Base-by-base conservation (phyloP, 2,329 filamentous ascomycete genomes). In the Blastomyces percursus region DNA sequence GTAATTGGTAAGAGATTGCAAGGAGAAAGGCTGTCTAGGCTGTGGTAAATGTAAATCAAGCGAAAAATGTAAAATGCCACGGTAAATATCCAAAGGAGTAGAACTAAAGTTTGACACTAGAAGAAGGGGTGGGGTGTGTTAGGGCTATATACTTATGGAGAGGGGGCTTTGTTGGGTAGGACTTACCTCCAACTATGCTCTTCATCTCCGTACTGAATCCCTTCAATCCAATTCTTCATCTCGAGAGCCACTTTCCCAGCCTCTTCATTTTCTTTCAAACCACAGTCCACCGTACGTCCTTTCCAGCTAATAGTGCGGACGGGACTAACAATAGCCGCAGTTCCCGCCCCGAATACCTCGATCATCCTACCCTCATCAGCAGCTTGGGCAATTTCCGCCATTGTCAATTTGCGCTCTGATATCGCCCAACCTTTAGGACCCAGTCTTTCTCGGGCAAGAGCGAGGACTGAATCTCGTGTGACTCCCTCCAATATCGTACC, bases 201-300 rank as follows among this genome's bases (percentile, higher is more conserved):
- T 76, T 93, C 89, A 67, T 96, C 92, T 66, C 94, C 94, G 74
- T 97, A 96, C 79, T 97, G 93, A 69, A 95, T 92, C 35, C 80
- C 87, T 80, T 96, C 92, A 66, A 99, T 96, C 94, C 94, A 99
- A 70, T 88, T 84, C 85, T 96, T 96, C 87, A 99, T 92, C 76
- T 84, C 84, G 70, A 85, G 78, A 11, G 94, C 88, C 71, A 97
- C 82, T 72, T 92, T 88, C 52, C 94, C 94, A 12, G 91, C 91
- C 80, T 99, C 93, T 76, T 95, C 84, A 57, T 85, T 80, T 68
- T 89, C 86, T 73, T 84, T 84, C 67, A 99, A 78, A 3, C 92
- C 93, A 74, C 94, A 96, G 71, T 90, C 83, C 35, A 99, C 86
- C 66, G 89, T 73, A 71, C 89, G 80, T 61, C 89, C 91, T 76